phyloP scores from a whole-genome alignment of 2,329 filamentous ascomycete species.

The Aphanocladium album region DNA sequence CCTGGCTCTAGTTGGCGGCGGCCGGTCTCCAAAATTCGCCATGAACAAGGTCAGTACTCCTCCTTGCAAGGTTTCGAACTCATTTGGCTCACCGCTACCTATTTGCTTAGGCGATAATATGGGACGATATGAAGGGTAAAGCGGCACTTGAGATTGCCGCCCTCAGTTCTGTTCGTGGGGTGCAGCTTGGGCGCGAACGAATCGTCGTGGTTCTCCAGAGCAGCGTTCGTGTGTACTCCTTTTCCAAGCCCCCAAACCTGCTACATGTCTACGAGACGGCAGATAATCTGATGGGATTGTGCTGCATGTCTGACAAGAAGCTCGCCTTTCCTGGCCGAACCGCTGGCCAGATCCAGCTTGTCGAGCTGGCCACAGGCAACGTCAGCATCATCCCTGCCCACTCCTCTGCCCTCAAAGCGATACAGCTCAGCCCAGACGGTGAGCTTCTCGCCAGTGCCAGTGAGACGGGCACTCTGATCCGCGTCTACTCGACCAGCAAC shows the following conservation, averaged over 20 bases:
- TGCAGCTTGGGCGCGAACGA: conserved; percentile 69
- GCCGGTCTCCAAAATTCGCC: conserved; percentile 77
- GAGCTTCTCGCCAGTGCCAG: conserved; percentile 84
- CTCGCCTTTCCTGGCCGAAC: conserved; percentile 86
- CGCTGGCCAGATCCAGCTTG: conserved; percentile 80
- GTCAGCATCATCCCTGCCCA: conserved; percentile 95
- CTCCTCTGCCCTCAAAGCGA: conserved; percentile 68
- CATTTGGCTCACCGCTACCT: neutral
- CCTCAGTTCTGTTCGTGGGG: conserved; percentile 72
- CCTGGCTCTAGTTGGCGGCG: conserved; percentile 83
- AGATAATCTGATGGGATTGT: conserved; percentile 76
- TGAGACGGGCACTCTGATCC: conserved; percentile 83
- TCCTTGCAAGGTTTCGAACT: neutral
- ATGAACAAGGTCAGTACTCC: conserved; percentile 65
- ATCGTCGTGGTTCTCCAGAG: conserved; percentile 79
- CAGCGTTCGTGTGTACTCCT: conserved; percentile 74
- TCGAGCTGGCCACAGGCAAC: conserved; percentile 70
- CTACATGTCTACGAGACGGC: conserved; percentile 77
- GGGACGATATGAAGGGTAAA: conserved; percentile 79
- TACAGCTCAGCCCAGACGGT: conserved; percentile 75
- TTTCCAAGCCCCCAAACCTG: conserved; percentile 66
- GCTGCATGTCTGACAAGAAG: conserved; percentile 66
- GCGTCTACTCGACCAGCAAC: conserved; percentile 75
- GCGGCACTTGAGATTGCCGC: conserved; percentile 73
- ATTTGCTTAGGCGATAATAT: conserved; percentile 69